These are phyloP conservation scores for Candida sanyaensis DNA, from an alignment of 1,139 yeast species.

Conservation along the genomic window DNA sequence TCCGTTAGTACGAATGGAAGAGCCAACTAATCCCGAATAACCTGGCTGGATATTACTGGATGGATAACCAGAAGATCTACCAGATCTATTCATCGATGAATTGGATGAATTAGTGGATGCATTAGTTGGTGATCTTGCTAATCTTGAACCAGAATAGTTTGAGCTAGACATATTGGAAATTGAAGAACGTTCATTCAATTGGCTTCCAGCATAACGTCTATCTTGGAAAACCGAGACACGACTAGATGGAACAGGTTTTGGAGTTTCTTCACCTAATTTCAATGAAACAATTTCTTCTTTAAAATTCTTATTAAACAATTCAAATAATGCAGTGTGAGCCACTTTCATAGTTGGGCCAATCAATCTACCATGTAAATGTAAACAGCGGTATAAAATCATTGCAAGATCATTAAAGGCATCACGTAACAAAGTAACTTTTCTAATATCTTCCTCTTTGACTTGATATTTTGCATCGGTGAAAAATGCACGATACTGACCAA, in stretches of 20 bases:
- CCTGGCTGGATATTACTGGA: slow-evolving; percentile 20
- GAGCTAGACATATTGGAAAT: slow-evolving; percentile 4
- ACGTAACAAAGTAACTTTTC: slow-evolving; percentile 51
- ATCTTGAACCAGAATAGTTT: slow-evolving; percentile 22
- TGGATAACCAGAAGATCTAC: slow-evolving; percentile 22
- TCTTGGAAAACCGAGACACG: slow-evolving; percentile 16
- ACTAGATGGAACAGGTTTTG: slow-evolving; percentile 12
- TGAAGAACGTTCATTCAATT: slow-evolving; percentile 1
- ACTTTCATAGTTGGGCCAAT: slow-evolving; percentile 58
- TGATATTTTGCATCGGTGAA: slow-evolving; percentile 46
- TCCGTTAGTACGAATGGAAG: neutral
- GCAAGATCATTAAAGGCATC: slow-evolving; percentile 73
- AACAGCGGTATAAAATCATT: slow-evolving; percentile 62
- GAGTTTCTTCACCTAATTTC: slow-evolving; percentile 21
- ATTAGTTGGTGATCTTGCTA: slow-evolving; percentile 34
- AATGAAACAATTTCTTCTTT: slow-evolving; percentile 56
- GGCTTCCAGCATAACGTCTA: slow-evolving; percentile 15
- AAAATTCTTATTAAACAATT: slow-evolving; percentile 69
- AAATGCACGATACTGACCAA: slow-evolving; percentile 78
- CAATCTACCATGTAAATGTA: slow-evolving; percentile 67
- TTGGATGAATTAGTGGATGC: slow-evolving; percentile 26
- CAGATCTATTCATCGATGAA: slow-evolving; percentile 4
- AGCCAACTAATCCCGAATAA: slow-evolving; percentile 20
- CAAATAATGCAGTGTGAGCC: slow-evolving; percentile 67
- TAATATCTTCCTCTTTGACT: slow-evolving; percentile 42